Conservation (phyloP, 2,329 filamentous ascomycete genomes). For the Aspergillus pseudoviridinutans region DNA sequence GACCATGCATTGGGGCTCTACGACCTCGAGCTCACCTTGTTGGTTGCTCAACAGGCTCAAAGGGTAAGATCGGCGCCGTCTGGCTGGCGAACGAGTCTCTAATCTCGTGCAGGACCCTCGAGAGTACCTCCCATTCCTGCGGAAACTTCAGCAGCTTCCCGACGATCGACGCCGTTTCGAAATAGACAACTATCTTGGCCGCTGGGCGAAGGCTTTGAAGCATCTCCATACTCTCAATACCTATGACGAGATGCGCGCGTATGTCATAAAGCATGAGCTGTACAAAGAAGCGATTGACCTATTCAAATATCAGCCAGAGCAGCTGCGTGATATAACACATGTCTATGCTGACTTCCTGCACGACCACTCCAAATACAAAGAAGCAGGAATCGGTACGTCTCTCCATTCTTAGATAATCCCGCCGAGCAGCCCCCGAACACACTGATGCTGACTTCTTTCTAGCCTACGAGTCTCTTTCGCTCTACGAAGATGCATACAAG, state of each 20-base stretch:
- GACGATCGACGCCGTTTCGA: constrained; percentile 69
- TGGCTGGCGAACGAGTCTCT: constrained; percentile 2
- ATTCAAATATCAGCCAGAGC: constrained; percentile 74
- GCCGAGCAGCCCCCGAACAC: neutral
- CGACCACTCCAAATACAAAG: constrained; percentile 69
- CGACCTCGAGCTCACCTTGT: constrained; percentile 79
- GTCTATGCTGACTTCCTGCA: constrained; percentile 78
- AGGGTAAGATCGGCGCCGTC: constrained; percentile 46
- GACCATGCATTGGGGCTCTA: constrained; percentile 88
- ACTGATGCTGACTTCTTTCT: constrained; percentile 5
- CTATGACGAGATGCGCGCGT: constrained; percentile 74
- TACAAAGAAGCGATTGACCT: constrained; percentile 74
- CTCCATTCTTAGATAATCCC: neutral
- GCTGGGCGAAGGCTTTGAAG: constrained; percentile 69
- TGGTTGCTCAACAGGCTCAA: constrained; percentile 93
- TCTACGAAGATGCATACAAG: constrained; percentile 70
- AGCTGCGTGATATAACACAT: constrained; percentile 64
- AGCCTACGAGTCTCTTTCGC: constrained; percentile 79
- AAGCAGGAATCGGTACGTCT: constrained; percentile 66
- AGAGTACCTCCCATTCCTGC: constrained; percentile 93
- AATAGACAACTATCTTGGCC: constrained; percentile 83
- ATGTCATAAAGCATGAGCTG: constrained; percentile 73
- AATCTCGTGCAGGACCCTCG: constrained; percentile 64
- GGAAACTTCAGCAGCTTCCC: constrained; percentile 73
- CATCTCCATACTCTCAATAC: constrained; percentile 70